phyloP scores from a whole-genome alignment of 352 stramenopile species.

The Pythium aquatile region DNA sequence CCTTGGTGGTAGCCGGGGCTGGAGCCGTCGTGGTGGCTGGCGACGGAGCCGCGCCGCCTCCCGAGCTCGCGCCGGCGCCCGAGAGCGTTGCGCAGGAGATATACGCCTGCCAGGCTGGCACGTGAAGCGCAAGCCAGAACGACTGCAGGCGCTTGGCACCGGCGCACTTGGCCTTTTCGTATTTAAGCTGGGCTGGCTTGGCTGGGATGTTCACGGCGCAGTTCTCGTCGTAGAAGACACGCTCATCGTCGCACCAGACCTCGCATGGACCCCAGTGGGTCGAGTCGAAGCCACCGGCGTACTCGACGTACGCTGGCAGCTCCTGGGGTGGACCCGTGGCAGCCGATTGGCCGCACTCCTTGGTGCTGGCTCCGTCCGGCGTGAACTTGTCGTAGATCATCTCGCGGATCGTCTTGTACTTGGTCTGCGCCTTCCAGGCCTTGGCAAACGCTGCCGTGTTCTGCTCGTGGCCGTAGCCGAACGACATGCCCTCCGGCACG shows the following conservation, averaged over 20 bases:
- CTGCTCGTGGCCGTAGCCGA: constrained; percentile 13
- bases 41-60: neutral
- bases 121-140: constrained; percentile 41
- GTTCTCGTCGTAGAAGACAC: constrained; percentile 51
- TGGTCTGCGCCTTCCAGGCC: constrained; percentile 24
- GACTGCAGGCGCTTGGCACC: constrained; percentile 37
- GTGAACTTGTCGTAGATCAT: constrained; percentile 19
- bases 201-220: constrained; percentile 37
- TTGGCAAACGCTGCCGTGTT: constrained; percentile 30
- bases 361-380: constrained; percentile 9
- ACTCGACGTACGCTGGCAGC: constrained; percentile 29
- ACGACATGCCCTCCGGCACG: constrained; percentile 8
- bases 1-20: neutral
- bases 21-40: neutral
- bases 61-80: constrained; percentile 4
- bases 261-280: too few species aligned
- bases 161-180: constrained; percentile 41
- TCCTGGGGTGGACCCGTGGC: neutral
- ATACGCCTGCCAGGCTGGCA: constrained; percentile 37
- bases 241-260: neutral
- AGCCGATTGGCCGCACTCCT: constrained; percentile 23
- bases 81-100: constrained; percentile 24
- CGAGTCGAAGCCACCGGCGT: constrained; percentile 26
- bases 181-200: constrained; percentile 37
- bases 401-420: constrained; percentile 27